Conservation (phyloP, 805 yeast genomes). For the Suhomyces sp. region DNA sequence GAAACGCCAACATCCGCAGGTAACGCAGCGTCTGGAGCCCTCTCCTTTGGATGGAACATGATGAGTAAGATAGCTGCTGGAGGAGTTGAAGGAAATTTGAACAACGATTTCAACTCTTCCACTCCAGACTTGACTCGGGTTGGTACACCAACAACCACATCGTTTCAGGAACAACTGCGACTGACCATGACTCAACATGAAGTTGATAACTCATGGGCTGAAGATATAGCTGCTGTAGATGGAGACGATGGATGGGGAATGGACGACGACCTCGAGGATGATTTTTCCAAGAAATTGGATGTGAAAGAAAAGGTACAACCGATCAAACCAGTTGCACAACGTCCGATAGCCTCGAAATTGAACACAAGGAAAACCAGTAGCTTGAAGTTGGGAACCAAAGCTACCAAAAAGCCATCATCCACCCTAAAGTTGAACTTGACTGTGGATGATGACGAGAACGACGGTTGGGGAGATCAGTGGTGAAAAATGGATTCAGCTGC, state of each 20-base stretch:
- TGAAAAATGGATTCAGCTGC: neutral
- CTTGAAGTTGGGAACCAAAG: slow-evolving; percentile 21
- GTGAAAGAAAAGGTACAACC: neutral
- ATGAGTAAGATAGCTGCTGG: slow-evolving; percentile 32
- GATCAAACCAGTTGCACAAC: slow-evolving; percentile 1
- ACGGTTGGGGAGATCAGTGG: slow-evolving; percentile 27
- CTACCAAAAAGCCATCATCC: slow-evolving; percentile 17
- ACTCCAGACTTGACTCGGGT: slow-evolving; percentile 35
- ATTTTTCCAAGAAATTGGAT: slow-evolving; percentile 1
- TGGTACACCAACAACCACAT: slow-evolving; percentile 22
- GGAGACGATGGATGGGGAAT: slow-evolving; percentile 24
- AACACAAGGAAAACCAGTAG: slow-evolving; percentile 13
- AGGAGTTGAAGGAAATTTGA: slow-evolving; percentile 30
- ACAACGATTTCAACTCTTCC: slow-evolving; percentile 35
- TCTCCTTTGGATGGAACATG: slow-evolving; percentile 36
- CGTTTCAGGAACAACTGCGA: slow-evolving; percentile 5
- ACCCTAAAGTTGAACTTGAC: slow-evolving; percentile 23
- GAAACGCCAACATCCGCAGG: slow-evolving; percentile 3
- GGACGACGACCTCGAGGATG: slow-evolving; percentile 13
- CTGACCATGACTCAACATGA: neutral
- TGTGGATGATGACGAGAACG: slow-evolving; percentile 23
- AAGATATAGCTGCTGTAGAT: slow-evolving; percentile 14
- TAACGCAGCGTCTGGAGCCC: slow-evolving; percentile 10
- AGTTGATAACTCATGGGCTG: slow-evolving; percentile 9
- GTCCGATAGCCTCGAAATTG: slow-evolving; percentile 1